phyloP scores from a whole-genome alignment of 345 rosid species.

The Hibiscus trionum region DNA sequence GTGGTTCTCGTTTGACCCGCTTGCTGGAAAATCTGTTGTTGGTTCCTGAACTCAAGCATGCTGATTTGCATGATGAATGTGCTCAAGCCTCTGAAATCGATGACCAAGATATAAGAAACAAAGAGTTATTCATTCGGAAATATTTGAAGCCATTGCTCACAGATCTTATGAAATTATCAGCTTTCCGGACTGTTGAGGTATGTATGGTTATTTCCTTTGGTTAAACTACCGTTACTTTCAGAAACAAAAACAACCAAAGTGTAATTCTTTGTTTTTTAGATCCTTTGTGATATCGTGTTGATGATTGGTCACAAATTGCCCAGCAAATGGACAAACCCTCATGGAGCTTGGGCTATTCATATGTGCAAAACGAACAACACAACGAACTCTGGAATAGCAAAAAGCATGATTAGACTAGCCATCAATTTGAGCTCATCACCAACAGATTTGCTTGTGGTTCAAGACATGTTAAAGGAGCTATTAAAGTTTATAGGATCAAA shows the following conservation, averaged over 20 bases:
- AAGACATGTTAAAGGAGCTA: conserved; percentile 44
- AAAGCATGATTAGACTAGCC: conserved; percentile 45
- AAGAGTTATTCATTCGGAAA: conserved; percentile 39
- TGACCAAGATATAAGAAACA: conserved; percentile 42
- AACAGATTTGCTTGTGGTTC: conserved; percentile 43
- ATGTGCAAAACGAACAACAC: conserved; percentile 46
- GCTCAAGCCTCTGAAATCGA: conserved; percentile 27
- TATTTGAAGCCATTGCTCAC: conserved; percentile 44
- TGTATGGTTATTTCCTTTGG: background rate
- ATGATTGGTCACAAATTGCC: conserved; percentile 45
- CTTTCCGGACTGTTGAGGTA: conserved; percentile 58
- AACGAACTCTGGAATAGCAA: conserved; percentile 40
- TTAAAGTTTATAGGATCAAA: conserved; percentile 33
- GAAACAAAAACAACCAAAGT: background rate
- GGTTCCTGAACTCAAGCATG: conserved; percentile 32
- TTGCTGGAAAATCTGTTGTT: conserved; percentile 58
- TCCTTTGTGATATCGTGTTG: conserved; percentile 48
- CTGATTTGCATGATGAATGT: conserved; percentile 30
- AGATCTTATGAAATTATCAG: conserved; percentile 42
- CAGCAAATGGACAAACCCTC: conserved; percentile 41
- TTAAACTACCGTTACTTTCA: background rate
- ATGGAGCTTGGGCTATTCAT: conserved; percentile 53
- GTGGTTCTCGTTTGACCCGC: conserved; percentile 26
- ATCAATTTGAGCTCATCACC: conserved; percentile 45
- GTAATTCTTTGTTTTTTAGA: conserved; percentile 30